Evolutionary conservation across 768 basidiomycete genomes (phyloP), one percentile per base, ranked within the genome.

Genomic region (Termitomyces heimii): DNA sequence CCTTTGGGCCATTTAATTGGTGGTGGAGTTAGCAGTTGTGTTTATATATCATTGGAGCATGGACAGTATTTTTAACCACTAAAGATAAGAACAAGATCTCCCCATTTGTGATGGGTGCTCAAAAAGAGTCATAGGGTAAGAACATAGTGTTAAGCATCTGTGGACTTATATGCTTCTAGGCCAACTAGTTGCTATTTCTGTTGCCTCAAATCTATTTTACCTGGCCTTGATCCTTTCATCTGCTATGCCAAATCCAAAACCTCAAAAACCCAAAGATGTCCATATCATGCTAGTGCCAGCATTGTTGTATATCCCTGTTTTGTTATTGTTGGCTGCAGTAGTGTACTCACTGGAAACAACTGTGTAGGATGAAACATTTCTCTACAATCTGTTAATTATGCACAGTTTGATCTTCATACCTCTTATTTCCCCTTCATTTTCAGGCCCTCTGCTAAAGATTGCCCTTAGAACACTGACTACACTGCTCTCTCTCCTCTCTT

Each of bases 101-200:
- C 39, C 13, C 13, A 47, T 28, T 22, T 24, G 14, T 28, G 5
- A 20, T 2, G 7, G 5, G 6, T 28, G 34, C 18, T 26, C 6
- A 34, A 37, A 16, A 37, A 40, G 44, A 18, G 46, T 37, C 35
- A 5, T 18, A 75, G 80, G 79, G 0, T 64, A 70, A 39, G 67
- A 71, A 22, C 63, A 73, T 43, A 54, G 69, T 16, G 72, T 88
- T 57, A 78, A 75, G 61, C 72, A 80, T 58, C 49, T 80, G 0
- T 85, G 83, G 83, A 84, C 81, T 2, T 88, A 85, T 69, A 86
- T 88, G 83, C 71, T 89, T 35, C 75, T 90, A 9, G 88, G 86
- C 5, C 86, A 89, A 67, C 62, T 88, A 20, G 85, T 90, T 53
- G 85, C 88, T 32, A 82, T 89, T 46, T 82, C 82, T 12, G 82